These are phyloP conservation scores for Limtongozyma cylindracea DNA, from an alignment of 805 yeast species.

Conservation along the genomic window DNA sequence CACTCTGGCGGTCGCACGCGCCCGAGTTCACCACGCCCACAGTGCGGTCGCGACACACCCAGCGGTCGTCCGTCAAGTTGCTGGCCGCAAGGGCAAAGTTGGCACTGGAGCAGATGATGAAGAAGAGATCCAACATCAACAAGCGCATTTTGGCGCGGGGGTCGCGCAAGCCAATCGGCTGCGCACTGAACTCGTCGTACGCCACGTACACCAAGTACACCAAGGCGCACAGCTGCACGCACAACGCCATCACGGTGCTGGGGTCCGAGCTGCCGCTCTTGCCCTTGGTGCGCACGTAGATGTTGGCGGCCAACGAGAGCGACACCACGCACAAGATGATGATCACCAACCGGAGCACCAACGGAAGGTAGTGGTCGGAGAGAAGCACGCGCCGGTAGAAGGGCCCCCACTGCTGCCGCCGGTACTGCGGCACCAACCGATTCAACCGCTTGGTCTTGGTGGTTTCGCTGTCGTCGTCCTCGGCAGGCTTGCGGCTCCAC, in stretches of 20 bases:
- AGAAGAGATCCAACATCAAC: conserved; percentile 58
- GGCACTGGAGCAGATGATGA: conserved; percentile 76
- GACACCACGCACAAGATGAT: conserved; percentile 35
- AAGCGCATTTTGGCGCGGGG: conserved; percentile 67
- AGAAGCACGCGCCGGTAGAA: conserved; percentile 30
- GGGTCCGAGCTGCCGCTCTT: conserved; percentile 42
- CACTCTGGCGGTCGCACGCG: conserved; percentile 58
- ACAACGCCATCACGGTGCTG: conserved; percentile 79
- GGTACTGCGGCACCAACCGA: conserved; percentile 47
- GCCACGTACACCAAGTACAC: conserved; percentile 62
- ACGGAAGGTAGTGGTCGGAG: conserved; percentile 61
- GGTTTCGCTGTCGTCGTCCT: conserved; percentile 3
- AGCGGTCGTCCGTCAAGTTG: conserved; percentile 50
- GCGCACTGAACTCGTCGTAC: conserved; percentile 76
- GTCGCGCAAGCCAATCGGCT: conserved; percentile 75
- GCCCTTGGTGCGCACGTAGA: conserved; percentile 15
- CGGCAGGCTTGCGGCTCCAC: conserved; percentile 3
- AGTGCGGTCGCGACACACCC: conserved; percentile 31
- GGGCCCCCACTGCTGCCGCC: conserved; percentile 38
- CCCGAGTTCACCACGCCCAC: conserved; percentile 7
- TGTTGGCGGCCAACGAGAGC: conserved; percentile 41
- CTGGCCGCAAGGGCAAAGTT: conserved; percentile 70
- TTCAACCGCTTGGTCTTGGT: too few relatives aligned
- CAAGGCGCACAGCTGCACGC: conserved; percentile 58
- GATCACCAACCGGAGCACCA: conserved; percentile 31